These are phyloP conservation scores for Morella rubra DNA, from an alignment of 306 rosid genomes.

Conservation along the genomic window DNA sequence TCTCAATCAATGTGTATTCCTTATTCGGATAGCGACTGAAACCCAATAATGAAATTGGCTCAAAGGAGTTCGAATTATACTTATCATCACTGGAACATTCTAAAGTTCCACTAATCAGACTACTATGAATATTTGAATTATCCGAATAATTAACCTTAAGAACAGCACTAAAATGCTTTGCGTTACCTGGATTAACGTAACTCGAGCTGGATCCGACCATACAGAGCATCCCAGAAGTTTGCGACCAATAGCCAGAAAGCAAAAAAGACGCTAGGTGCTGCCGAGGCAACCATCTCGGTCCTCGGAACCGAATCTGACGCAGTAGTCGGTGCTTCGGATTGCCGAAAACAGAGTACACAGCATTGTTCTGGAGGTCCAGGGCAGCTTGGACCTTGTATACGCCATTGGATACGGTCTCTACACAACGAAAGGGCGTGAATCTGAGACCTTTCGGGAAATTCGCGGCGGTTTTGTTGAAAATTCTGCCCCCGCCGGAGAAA, in stretches of 20 bases:
- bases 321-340: slow-evolving; percentile 30
- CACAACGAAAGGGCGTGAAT: slow-evolving; percentile 27
- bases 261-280: slow-evolving; percentile 25
- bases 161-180: slow-evolving; percentile 38
- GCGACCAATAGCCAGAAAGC: slow-evolving; percentile 63
- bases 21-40: slow-evolving; percentile 43
- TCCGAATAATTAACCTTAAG: slow-evolving; percentile 63
- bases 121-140: slow-evolving; percentile 34
- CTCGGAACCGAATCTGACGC: slow-evolving; percentile 39
- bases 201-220: slow-evolving; percentile 58
- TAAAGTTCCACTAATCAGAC: slow-evolving; percentile 65
- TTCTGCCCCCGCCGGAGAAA: slow-evolving; percentile 61
- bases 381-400: slow-evolving; percentile 37
- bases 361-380: slow-evolving; percentile 34
- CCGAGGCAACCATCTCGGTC: slow-evolving; percentile 27
- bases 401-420: slow-evolving; percentile 32
- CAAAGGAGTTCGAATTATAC: slow-evolving; percentile 34
- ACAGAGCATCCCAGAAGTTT: slow-evolving; percentile 66
- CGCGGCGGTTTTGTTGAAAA: slow-evolving; percentile 35
- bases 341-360: not conserved
- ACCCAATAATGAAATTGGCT: slow-evolving; percentile 56
- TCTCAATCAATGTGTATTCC: slow-evolving; percentile 42
- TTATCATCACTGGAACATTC: slow-evolving; percentile 56
- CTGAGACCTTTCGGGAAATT: slow-evolving; percentile 9
- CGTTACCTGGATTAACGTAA: slow-evolving; percentile 15